Conservation (phyloP, 208 protist genomes). For the Wallacemonas rigidus region DNA sequence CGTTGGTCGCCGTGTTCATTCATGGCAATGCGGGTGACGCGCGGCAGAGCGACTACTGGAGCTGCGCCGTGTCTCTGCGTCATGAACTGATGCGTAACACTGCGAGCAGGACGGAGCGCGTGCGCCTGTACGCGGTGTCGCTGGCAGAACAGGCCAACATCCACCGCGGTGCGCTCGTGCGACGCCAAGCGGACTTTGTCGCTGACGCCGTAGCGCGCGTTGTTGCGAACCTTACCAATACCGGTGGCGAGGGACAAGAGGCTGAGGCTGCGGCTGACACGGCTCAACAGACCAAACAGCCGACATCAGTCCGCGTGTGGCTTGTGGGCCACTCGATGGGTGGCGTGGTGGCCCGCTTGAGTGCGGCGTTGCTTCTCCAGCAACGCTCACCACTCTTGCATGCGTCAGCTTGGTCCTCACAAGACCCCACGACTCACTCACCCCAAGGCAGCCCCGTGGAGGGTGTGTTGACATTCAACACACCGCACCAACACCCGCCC, state of each 20-base stretch:
- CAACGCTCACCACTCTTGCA: background rate
- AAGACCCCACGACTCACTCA: background rate
- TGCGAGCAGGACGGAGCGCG: background rate
- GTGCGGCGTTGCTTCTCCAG: slow-evolving; percentile 23
- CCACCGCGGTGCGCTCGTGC: slow-evolving; percentile 49
- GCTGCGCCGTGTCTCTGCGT: slow-evolving; percentile 22
- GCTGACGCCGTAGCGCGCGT: slow-evolving; percentile 32
- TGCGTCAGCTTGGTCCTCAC: too few relatives aligned
- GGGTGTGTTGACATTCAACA: slow-evolving; percentile 54
- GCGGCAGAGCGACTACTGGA: slow-evolving; percentile 32
- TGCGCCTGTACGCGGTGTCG: slow-evolving; percentile 37
- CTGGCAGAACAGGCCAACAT: slow-evolving; percentile 50
- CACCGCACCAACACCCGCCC: slow-evolving; percentile 42
- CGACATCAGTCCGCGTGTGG: slow-evolving; percentile 26
- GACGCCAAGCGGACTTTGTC: slow-evolving; percentile 48
- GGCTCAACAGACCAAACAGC: background rate
- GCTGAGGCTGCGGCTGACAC: background rate
- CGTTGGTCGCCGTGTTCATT: slow-evolving; percentile 39
- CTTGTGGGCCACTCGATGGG: slow-evolving; percentile 68
- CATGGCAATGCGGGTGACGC: slow-evolving; percentile 53
- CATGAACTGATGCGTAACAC: slow-evolving; percentile 2
- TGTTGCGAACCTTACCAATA: background rate
- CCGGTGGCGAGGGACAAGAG: background rate
- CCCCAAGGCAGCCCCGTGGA: slow-evolving; percentile 15
- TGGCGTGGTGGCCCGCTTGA: slow-evolving; percentile 46